Percentiles rank a stretch among this genome's conserved stretches.
Evolutionary conservation across 1,284 basidiomycete genomes (phyloP).

Genomic region (Apiotrichum sp.): DNA sequence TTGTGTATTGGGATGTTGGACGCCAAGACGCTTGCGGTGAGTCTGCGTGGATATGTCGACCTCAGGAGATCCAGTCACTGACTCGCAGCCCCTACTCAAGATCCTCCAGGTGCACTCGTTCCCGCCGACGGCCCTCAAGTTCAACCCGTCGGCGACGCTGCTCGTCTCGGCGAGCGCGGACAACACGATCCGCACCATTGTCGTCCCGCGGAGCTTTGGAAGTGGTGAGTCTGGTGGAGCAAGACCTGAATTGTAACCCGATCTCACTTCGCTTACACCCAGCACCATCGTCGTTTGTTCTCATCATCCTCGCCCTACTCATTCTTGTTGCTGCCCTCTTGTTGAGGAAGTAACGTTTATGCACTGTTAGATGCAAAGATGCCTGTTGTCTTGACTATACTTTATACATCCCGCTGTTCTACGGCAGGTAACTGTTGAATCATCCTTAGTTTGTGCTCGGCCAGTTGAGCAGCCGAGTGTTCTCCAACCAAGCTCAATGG

Average conservation of each 20-base stretch:
- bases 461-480: too few species aligned
- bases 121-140: slow-evolving; percentile 80
- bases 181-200: slow-evolving; percentile 75
- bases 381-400: neutral
- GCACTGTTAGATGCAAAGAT: neutral
- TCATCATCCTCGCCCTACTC: neutral
- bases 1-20: slow-evolving; percentile 80
- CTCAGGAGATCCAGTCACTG: too few species aligned
- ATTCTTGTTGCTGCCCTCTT: neutral
- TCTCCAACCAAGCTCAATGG: too few species aligned
- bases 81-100: slow-evolving; percentile 65
- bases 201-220: slow-evolving; percentile 55
- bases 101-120: slow-evolving; percentile 94
- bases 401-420: neutral
- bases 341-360: neutral
- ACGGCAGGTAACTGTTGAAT: too few species aligned
- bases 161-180: slow-evolving; percentile 88
- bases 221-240: slow-evolving; percentile 35
- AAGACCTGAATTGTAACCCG: too few species aligned
- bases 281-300: slow-evolving; percentile 1
- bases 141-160: slow-evolving; percentile 74
- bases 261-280: neutral
- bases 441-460: too few species aligned
- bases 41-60: too few species aligned
- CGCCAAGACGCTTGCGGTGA: slow-evolving; percentile 67